Conservation (phyloP, 495 filamentous ascomycete genomes). For the Pseudomonodictys pantanalensis region DNA sequence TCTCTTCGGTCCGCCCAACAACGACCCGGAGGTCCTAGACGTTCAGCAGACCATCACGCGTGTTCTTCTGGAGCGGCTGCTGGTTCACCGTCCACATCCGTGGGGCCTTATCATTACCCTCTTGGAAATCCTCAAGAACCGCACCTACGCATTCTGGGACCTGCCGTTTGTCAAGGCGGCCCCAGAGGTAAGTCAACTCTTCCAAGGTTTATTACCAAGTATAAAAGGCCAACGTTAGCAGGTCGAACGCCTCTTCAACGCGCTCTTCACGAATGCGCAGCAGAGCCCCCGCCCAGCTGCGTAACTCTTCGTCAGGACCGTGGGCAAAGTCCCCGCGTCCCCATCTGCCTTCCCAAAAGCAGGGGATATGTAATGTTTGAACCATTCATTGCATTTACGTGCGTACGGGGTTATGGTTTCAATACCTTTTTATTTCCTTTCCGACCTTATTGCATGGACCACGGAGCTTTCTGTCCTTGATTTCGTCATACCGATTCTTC, state of each 20-base stretch:
- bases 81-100: conserved; percentile 89
- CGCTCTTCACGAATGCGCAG: conserved; percentile 31
- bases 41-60: conserved; percentile 87
- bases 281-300: conserved; percentile 30
- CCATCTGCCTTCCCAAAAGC: not conserved
- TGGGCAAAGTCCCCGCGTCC: not conserved
- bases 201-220: not conserved
- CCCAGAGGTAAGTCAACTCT: conserved; percentile 63
- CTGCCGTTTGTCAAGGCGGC: conserved; percentile 85
- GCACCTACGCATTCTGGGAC: conserved; percentile 84
- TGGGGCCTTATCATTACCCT: conserved; percentile 94
- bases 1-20: conserved; percentile 73
- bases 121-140: conserved; percentile 86
- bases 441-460: conserved; percentile 28
- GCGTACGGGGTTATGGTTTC: conserved; percentile 25
- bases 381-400: conserved; percentile 33
- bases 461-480: conserved; percentile 11
- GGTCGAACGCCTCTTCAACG: conserved; percentile 32
- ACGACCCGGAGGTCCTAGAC: conserved; percentile 74
- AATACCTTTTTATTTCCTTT: conserved; percentile 2
- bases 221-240: conserved; percentile 5
- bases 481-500: not conserved
- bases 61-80: conserved; percentile 79
- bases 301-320: conserved; percentile 1
- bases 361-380: conserved; percentile 23